Evolutionary conservation across 305 asterid species (phyloP), one percentile per base, ranked within the genome.

Genomic region (Striga hermonthica): DNA sequence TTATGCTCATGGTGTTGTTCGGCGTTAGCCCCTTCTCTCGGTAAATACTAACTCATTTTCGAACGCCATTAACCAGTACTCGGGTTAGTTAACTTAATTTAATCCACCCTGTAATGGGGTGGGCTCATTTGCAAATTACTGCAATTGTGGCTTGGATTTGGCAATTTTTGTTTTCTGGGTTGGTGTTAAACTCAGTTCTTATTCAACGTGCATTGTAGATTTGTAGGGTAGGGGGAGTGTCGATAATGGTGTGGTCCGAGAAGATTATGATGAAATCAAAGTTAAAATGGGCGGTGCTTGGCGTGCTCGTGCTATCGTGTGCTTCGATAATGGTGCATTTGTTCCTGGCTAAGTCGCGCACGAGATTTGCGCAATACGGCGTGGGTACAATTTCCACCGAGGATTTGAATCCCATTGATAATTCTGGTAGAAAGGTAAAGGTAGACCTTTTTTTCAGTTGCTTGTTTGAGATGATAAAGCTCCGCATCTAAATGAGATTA

Each of bases 261-360:
- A 71, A 75, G 75, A 61, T 72, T 68, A 80, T 62, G 67, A 83
- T 90, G 91, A 93, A 77, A 74, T 90, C 97, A 53, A 93, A 79
- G 60, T 57, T 93, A 37, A 93, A 90, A 82, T 93, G 95, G 97
- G 95, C 84, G 13, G 97, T 96, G 38, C 79, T 93, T 41, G 97
- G 79, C 31, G 99, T 96, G 50, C 64, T 88, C 14, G 82, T 84
- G 47, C 65, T 93, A 31, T 93, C 99, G 4, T 81, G 83, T 74
- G 77, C 78, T 8, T 93, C 99, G 14, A 72, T 93, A 67, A 45
- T 88, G 72, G 87, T 84, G 81, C 99, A 90, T 73, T 72, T 88
- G 77, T 86, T 93, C 68, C 87, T 93, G 54, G 99, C 99, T 4
- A 90, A 83, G 82, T 87, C 96, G 39, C 89, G 90, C 72, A 80